Conservation (phyloP, 2,329 filamentous ascomycete species). For the Escovopsis sp. region DNA sequence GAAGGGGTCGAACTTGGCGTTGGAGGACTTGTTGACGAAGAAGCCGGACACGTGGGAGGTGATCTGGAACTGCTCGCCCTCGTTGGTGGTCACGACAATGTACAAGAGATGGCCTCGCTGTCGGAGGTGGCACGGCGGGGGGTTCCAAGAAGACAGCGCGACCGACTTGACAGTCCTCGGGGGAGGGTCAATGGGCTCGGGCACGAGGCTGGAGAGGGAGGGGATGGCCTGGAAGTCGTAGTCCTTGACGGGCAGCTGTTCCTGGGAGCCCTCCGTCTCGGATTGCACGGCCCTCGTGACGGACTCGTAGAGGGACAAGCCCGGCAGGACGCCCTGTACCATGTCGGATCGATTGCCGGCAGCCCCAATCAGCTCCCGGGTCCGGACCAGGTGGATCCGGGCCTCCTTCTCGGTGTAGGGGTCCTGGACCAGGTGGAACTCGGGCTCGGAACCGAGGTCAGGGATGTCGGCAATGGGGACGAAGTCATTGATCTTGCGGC, state of each 20-base stretch:
- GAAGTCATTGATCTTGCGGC: slow-evolving; percentile 86
- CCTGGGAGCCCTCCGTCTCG: slow-evolving; percentile 10
- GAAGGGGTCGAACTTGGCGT: slow-evolving; percentile 84
- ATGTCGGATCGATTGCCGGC: slow-evolving; percentile 78
- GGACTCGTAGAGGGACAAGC: slow-evolving; percentile 73
- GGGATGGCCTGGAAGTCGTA: slow-evolving; percentile 65
- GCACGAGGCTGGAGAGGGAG: slow-evolving; percentile 55
- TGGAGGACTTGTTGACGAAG: slow-evolving; percentile 92
- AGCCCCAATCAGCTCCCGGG: slow-evolving; percentile 85
- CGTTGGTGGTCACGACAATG: slow-evolving; percentile 73
- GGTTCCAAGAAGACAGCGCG: slow-evolving; percentile 87
- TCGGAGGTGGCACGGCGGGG: slow-evolving; percentile 77
- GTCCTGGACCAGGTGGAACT: slow-evolving; percentile 74
- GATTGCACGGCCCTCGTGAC: slow-evolving; percentile 40
- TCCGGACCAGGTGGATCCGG: slow-evolving; percentile 79
- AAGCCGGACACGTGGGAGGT: slow-evolving; percentile 90
- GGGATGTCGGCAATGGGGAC: slow-evolving; percentile 80
- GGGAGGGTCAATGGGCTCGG: slow-evolving; percentile 46
- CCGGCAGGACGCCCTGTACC: slow-evolving; percentile 72
- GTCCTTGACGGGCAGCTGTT: slow-evolving; percentile 36
- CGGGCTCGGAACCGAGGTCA: slow-evolving; percentile 60
- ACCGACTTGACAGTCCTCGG: slow-evolving; percentile 88
- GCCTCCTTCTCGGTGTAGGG: slow-evolving; percentile 98
- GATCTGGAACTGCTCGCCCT: slow-evolving; percentile 88
- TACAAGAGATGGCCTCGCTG: slow-evolving; percentile 90